phyloP scores from a whole-genome alignment of 305 asterid genomes.

The Petunia hybrid region DNA sequence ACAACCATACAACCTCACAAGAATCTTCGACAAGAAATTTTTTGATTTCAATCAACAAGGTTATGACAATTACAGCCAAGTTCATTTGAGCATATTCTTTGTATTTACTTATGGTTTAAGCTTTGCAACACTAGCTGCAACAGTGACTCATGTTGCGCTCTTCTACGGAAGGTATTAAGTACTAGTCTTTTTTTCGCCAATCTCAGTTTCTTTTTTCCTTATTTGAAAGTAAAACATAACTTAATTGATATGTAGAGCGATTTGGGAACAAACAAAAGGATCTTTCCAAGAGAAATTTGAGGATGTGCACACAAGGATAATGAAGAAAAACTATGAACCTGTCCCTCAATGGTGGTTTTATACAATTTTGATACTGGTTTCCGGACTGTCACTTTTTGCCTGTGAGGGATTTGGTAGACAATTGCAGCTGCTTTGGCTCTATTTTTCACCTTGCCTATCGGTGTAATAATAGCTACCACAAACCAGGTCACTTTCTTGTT shows the following conservation, averaged over 20 bases:
- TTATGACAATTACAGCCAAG: constrained; percentile 64
- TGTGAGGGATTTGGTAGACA: constrained; percentile 71
- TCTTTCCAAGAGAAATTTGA: constrained; percentile 58
- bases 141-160: constrained; percentile 70
- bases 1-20: constrained; percentile 53
- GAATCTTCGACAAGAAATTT: constrained; percentile 42
- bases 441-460: constrained; percentile 69
- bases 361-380: constrained; percentile 48
- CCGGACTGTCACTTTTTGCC: constrained; percentile 51
- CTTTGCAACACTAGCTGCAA: constrained; percentile 68
- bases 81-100: constrained; percentile 64
- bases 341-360: constrained; percentile 86
- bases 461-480: constrained; percentile 68
- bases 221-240: background rate
- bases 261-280: constrained; percentile 65
- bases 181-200: background rate
- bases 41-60: constrained; percentile 56
- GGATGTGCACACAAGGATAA: constrained; percentile 67
- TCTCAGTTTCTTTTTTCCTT: background rate
- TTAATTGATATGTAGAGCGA: too few relatives aligned
- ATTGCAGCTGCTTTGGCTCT: constrained; percentile 65
- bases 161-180: constrained; percentile 70
- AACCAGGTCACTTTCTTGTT: constrained; percentile 52
- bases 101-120: constrained; percentile 61
- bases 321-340: constrained; percentile 68